Evolutionary conservation across 306 rosid genomes (phyloP), one percentile per base, ranked within the genome.

Genomic region (Begonia masoniana): DNA sequence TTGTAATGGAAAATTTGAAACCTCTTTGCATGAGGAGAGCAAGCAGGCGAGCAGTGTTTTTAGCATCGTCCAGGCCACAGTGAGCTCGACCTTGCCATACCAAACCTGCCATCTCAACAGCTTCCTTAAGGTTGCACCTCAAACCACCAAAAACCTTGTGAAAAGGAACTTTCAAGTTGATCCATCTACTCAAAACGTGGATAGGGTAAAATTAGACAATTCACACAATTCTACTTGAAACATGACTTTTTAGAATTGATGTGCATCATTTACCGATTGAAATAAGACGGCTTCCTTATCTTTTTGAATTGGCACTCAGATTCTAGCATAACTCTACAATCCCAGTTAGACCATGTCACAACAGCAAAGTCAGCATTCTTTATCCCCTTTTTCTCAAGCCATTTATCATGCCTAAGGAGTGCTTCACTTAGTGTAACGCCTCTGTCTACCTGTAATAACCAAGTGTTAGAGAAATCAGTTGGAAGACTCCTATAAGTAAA

Each of bases 331-430:
- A 87, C 96, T 54, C 82, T 71, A 45, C 96, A 87, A 52, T 87
- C 96, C 96, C 96, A 87, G 77, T 79, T 77, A 15, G 96, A 83
- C 96, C 96, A 87, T 19, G 96, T 87, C 60, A 87, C 96, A 71
- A 87, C 96, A 56, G 94, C 94, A 73, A 87, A 87, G 69, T 77
- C 81, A 68, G 91, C 50, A 54, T 71, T 87, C 78, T 83, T 87
- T 68, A 87, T 83, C 52, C 94, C 96, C 78, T 77, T 84, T 51
- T 79, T 84, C 79, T 88, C 95, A 66, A 88, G 96, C 96, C 96
- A 88, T 66, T 88, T 88, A 50, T 88, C 96, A 76, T 87, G 96
- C 81, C 87, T 83, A 19, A 76, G 87, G 55, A 87, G 85, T 70
- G 96, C 96, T 78, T 88, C 96, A 14, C 81, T 76, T 53, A 84